Conservation (phyloP, 257 asterid genomes). For the Solanum sparsipilum region DNA sequence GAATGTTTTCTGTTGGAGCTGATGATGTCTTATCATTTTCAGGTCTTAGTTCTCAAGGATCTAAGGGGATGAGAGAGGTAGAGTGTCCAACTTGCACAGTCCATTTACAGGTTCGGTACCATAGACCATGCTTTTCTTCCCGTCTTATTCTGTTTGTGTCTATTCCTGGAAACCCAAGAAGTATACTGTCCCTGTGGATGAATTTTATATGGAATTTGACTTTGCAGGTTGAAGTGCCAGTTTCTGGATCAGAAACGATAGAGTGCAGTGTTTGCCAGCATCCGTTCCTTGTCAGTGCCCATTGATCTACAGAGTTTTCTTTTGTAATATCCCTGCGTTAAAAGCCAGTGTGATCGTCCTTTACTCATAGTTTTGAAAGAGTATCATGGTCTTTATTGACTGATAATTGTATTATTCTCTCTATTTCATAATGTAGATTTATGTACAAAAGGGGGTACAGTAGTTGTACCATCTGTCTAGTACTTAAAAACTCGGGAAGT, state of each 20-base stretch:
- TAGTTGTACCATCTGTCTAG: background rate
- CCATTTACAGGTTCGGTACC: constrained; percentile 57
- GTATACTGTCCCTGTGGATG: background rate
- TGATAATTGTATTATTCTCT: background rate
- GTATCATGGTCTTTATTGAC: background rate
- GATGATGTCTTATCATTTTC: background rate
- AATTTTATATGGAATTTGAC: background rate
- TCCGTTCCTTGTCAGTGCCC: constrained; percentile 45
- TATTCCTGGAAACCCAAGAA: background rate
- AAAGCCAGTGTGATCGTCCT: background rate
- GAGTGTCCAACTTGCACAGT: constrained; percentile 91
- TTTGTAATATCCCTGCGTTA: background rate
- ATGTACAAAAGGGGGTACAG: background rate
- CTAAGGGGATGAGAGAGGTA: constrained; percentile 64
- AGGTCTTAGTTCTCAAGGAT: constrained; percentile 36
- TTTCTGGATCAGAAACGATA: constrained; percentile 34
- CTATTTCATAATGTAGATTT: background rate
- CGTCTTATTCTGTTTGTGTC: background rate
- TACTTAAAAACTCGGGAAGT: background rate
- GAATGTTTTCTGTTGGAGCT: background rate
- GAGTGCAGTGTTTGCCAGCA: constrained; percentile 63
- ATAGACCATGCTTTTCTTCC: background rate
- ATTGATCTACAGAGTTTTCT: constrained; percentile 7
- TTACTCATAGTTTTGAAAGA: background rate
- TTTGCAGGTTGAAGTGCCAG: constrained; percentile 1